Base-by-base conservation (phyloP, 163 green algal species). In the Chlorella variabilis region DNA sequence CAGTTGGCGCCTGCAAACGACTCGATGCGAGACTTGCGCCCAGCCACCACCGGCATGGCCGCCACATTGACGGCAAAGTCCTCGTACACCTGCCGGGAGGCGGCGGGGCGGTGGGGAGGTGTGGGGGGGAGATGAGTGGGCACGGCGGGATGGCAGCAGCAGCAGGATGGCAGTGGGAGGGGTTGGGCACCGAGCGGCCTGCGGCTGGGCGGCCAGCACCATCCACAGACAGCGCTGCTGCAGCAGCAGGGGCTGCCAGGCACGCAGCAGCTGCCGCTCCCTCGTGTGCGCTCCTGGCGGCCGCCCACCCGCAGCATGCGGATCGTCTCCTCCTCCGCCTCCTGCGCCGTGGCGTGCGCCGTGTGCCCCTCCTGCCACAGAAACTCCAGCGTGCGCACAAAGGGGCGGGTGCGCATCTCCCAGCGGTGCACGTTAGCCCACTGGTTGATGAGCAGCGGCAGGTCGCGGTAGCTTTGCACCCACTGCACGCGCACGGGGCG, bases 331-430 rank as follows among this genome's bases (percentile, higher is more conserved):
- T 91, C 92, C 86, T 97, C 90, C 5, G 97, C 96, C 86, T 99
- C 97, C 80, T 97, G 91, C 2, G 94, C 79, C 20, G 93, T 99
- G 17, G 96, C 93, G 84, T 99, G 97, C 36, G 96, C 97, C 4
- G 97, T 99, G 91, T 99, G 97, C 9, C 97, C 97, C 85, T 99
- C 97, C 87, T 97, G 96, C 97, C 97, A 99, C 31, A 99, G 87
- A 84, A 99, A 99, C 92, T 99, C 97, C 34, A 98, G 85, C 31
- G 97, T 99, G 62, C 97, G 91, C 61, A 99, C 89, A 89, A 99
- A 99, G 25, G 97, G 97, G 41, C 96, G 89, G 6, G 97, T 99
- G 71, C 96, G 89, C 97, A 99, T 98, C 91, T 99, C 96, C 96
- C 97, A 99, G 63, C 97, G 91, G 87, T 98, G 94, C 74, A 99